Evolutionary conservation across 257 asterid genomes (phyloP).

Genomic region (Nicotiana attenuata): DNA sequence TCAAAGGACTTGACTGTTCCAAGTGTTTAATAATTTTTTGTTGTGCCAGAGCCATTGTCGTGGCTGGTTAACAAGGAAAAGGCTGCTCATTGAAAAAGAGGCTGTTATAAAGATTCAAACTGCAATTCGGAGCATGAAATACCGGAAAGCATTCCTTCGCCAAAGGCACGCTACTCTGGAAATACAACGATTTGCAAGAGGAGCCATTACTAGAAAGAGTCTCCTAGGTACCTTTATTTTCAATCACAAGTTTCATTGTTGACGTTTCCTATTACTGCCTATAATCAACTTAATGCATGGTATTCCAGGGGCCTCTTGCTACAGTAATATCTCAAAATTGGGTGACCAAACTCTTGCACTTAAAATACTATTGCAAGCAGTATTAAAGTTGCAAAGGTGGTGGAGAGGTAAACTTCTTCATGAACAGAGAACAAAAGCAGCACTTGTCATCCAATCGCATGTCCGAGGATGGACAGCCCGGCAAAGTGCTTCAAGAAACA

Average conservation of each 20-base stretch:
- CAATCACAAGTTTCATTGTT: background rate
- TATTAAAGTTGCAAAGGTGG: constrained; percentile 76
- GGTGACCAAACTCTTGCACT: constrained; percentile 35
- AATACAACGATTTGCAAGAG: constrained; percentile 67
- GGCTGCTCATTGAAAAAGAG: constrained; percentile 38
- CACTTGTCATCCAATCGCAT: constrained; percentile 61
- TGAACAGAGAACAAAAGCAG: constrained; percentile 38
- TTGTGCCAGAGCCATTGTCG: constrained; percentile 56
- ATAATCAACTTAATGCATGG: constrained; percentile 8
- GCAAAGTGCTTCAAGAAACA: constrained; percentile 37
- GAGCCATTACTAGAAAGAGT: constrained; percentile 59
- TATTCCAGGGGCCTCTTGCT: constrained; percentile 45
- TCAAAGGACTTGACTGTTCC: background rate
- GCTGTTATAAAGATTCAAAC: constrained; percentile 60
- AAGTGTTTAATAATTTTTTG: background rate
- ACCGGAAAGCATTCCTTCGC: constrained; percentile 30
- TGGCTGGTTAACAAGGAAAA: constrained; percentile 63
- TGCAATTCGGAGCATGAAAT: constrained; percentile 47
- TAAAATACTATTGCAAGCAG: constrained; percentile 36
- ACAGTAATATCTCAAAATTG: constrained; percentile 22
- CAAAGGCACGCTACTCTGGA: constrained; percentile 47
- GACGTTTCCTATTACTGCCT: constrained; percentile 7
- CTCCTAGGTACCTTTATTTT: constrained; percentile 41
- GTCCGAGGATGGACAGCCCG: constrained; percentile 63
- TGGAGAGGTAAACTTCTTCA: constrained; percentile 52